These are phyloP conservation scores for Dianthus caryophyllus DNA, from an alignment of 148 eudicot species.

Conservation along the genomic window DNA sequence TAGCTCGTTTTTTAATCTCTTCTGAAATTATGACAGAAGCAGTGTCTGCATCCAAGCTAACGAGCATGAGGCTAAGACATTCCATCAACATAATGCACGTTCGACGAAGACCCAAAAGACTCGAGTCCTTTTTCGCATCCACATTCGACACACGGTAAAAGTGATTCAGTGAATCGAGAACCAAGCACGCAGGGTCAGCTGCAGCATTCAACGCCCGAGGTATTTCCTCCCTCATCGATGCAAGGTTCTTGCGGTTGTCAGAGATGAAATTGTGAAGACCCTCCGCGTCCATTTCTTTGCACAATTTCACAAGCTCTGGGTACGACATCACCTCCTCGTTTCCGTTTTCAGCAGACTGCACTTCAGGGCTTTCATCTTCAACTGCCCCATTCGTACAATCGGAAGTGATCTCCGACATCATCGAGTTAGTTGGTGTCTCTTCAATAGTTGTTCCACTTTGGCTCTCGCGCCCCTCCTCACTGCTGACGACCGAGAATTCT, in stretches of 20 bases:
- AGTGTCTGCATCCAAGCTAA: conserved; percentile 38
- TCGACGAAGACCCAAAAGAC: conserved; percentile 82
- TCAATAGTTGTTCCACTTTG: conserved; percentile 38
- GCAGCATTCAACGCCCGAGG: conserved; percentile 84
- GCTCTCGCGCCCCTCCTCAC: conserved; percentile 25
- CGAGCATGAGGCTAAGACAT: conserved; percentile 69
- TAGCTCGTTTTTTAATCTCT: conserved; percentile 64
- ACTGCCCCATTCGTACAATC: conserved; percentile 28
- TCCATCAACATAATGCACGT: conserved; percentile 99
- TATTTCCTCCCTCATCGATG: conserved; percentile 85
- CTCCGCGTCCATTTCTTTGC: conserved; percentile 79
- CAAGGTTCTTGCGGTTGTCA: conserved; percentile 98
- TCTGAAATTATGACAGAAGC: conserved; percentile 52
- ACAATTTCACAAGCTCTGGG: conserved; percentile 74
- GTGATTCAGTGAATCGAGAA: conserved; percentile 74
- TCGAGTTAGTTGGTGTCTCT: conserved; percentile 46
- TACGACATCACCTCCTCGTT: conserved; percentile 55
- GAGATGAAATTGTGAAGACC: conserved; percentile 95
- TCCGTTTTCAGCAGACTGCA: conserved; percentile 43
- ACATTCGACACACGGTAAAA: conserved; percentile 58
- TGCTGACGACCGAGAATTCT: conserved; percentile 28
- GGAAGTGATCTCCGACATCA: conserved; percentile 42
- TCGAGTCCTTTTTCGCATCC: conserved; percentile 86
- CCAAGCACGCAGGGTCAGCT: conserved; percentile 74
- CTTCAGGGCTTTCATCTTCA: conserved; percentile 36